phyloP scores from a whole-genome alignment of 306 rosid genomes.

The Fragaria vesca region DNA sequence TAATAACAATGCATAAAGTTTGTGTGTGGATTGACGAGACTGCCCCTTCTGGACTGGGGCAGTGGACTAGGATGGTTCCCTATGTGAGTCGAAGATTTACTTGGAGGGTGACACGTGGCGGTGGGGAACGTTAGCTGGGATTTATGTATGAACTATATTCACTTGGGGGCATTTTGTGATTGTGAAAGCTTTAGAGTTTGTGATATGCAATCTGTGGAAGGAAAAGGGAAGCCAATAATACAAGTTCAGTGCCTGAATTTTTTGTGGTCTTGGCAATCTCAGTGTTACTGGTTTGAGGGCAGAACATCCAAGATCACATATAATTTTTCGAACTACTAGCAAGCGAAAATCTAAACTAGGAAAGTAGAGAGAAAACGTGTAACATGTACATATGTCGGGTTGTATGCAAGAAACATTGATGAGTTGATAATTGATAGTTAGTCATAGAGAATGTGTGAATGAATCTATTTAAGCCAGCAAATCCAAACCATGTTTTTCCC shows the following conservation, averaged over 20 bases:
- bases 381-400: neutral
- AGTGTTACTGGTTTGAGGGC: neutral
- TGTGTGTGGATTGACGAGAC: neutral
- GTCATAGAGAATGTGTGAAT: neutral
- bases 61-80: neutral
- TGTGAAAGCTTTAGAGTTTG: constrained; percentile 1
- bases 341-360: neutral
- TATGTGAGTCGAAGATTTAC: neutral
- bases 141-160: neutral
- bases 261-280: neutral
- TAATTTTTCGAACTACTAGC: neutral
- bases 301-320: neutral
- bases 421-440: neutral
- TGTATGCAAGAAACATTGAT: neutral
- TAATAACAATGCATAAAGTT: neutral
- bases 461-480: neutral
- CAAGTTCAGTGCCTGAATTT: neutral
- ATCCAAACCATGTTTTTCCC: neutral
- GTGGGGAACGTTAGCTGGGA: neutral
- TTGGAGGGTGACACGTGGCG: constrained; percentile 10
- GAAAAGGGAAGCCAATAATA: neutral
- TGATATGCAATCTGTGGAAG: neutral
- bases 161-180: neutral
- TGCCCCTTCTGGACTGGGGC: neutral
- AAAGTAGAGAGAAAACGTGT: neutral